Evolutionary conservation across 345 rosid genomes (phyloP).

Genomic region (Gossypium bickii): DNA sequence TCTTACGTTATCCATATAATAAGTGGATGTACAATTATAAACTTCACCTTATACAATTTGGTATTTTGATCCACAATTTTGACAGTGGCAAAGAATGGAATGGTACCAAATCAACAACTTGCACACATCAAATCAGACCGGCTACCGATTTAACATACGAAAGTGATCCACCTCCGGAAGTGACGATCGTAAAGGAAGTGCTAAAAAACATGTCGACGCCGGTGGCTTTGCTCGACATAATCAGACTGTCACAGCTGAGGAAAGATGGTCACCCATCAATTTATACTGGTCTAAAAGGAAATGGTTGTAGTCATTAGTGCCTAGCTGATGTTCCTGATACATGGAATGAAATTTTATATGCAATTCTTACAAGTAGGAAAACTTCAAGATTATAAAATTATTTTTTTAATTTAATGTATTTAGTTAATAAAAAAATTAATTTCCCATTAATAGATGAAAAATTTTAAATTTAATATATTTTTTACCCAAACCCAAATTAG

Average conservation of each 20-base stretch:
- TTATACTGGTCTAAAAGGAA: slow-evolving; percentile 39
- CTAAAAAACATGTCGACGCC: slow-evolving; percentile 38
- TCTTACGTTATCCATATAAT: too few species aligned
- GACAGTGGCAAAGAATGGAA: slow-evolving; percentile 31
- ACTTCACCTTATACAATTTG: not conserved
- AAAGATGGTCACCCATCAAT: slow-evolving; percentile 89
- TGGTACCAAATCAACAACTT: slow-evolving; percentile 16
- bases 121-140: slow-evolving; percentile 33
- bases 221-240: slow-evolving; percentile 60
- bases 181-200: slow-evolving; percentile 45
- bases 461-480: too few species aligned
- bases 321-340: slow-evolving; percentile 89
- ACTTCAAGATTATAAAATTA: not conserved
- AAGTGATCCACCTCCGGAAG: slow-evolving; percentile 45
- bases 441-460: too few species aligned
- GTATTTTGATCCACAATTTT: not conserved
- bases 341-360: slow-evolving; percentile 67
- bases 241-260: slow-evolving; percentile 59
- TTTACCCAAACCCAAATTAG: too few species aligned
- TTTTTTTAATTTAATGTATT: not conserved
- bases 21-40: not conserved
- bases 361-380: slow-evolving; percentile 30
- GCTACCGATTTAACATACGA: slow-evolving; percentile 43
- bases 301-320: slow-evolving; percentile 95
- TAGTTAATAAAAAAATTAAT: too few species aligned